Evolutionary conservation across 176 grass and related monocot genomes (phyloP).

Genomic region (Carex parvula): DNA sequence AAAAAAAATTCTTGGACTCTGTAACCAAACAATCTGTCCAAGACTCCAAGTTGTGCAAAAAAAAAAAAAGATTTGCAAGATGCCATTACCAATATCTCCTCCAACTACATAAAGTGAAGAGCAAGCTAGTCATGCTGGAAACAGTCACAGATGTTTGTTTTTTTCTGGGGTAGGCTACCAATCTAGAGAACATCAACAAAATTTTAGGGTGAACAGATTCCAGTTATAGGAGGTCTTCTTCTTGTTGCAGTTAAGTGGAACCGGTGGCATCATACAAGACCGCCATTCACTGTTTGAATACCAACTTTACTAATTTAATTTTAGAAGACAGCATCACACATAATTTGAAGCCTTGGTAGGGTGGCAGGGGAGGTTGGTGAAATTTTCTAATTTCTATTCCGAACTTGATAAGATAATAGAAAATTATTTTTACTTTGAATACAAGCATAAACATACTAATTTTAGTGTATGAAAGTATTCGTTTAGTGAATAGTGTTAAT

Average conservation of each 20-base stretch:
- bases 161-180: not conserved
- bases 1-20: not conserved
- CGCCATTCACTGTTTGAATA: not conserved
- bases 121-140: not conserved
- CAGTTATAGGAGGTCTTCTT: not conserved
- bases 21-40: not conserved
- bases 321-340: not conserved
- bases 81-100: not conserved
- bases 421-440: not conserved
- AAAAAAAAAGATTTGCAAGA: not conserved
- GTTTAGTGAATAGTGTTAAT: not conserved
- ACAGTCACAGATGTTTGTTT: not conserved
- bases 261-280: not conserved
- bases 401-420: not conserved
- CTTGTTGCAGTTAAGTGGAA: too few relatives aligned
- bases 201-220: not conserved
- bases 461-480: not conserved
- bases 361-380: not conserved
- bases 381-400: not conserved
- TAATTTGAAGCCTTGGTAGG: not conserved
- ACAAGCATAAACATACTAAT: not conserved
- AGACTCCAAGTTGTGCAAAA: not conserved
- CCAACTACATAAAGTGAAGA: not conserved
- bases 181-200: not conserved
- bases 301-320: not conserved